phyloP scores from a whole-genome alignment of 2,329 filamentous ascomycete genomes.

The Calonectria montana region DNA sequence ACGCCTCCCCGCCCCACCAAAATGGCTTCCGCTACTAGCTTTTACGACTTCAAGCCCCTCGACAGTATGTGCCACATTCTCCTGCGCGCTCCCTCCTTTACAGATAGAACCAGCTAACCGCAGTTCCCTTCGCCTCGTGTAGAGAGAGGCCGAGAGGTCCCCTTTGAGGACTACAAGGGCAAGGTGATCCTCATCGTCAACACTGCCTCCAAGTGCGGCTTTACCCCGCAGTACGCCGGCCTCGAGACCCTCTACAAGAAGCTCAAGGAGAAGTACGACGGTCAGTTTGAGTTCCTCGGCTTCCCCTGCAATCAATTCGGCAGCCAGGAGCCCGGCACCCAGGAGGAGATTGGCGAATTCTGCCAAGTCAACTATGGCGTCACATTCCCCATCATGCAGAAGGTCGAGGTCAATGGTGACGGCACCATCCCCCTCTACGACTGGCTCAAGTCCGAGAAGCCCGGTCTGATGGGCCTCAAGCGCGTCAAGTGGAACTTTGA shows the following conservation, averaged over 20 bases:
- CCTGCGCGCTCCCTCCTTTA: background rate
- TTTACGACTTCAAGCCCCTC: conserved; percentile 87
- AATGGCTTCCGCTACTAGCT: conserved; percentile 59
- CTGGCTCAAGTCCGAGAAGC: conserved; percentile 79
- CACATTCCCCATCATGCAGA: conserved; percentile 89
- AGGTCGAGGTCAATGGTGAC: conserved; percentile 94
- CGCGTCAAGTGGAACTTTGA: conserved; percentile 99
- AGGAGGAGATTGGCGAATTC: conserved; percentile 84
- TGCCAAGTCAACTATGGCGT: conserved; percentile 95
- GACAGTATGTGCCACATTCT: conserved; percentile 69
- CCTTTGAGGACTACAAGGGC: conserved; percentile 79
- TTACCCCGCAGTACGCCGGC: conserved; percentile 93
- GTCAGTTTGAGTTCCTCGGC: conserved; percentile 88
- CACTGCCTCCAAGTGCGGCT: conserved; percentile 98
- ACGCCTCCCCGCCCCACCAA: conserved; percentile 28
- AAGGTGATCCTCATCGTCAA: conserved; percentile 98
- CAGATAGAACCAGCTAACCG: conserved; percentile 26
- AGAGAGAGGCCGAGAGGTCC: conserved; percentile 74
- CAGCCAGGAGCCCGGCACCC: conserved; percentile 84
- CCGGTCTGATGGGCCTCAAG: conserved; percentile 89
- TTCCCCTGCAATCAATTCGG: conserved; percentile 99
- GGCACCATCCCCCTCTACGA: conserved; percentile 82
- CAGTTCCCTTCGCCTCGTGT: background rate
- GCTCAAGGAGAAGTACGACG: conserved; percentile 74
- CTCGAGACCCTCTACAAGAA: conserved; percentile 92